These are phyloP conservation scores for Penicillium roqueforti DNA, from an alignment of 495 filamentous ascomycete genomes.

Conservation along the genomic window DNA sequence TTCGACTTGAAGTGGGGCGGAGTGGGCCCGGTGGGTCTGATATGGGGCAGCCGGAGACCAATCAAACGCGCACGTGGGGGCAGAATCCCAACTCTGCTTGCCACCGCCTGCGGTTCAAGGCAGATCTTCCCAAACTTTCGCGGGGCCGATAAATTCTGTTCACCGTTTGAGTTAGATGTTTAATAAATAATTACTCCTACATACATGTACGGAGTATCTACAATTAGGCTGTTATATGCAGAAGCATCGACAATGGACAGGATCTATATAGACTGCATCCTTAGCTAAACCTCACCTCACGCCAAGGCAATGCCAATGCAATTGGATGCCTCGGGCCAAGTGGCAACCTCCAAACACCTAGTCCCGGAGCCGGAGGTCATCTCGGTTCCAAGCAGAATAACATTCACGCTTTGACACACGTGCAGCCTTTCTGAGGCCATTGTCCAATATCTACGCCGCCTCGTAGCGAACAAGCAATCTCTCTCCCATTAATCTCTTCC, in stretches of 20 bases:
- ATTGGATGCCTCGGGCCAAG: not conserved
- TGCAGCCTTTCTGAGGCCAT: not conserved
- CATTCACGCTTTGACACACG: slow-evolving; percentile 2
- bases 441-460: not conserved
- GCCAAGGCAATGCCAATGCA: not conserved
- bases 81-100: slow-evolving; percentile 14
- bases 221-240: too few species aligned
- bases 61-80: slow-evolving; percentile 24
- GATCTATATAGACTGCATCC: not conserved
- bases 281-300: not conserved
- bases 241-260: too few species aligned
- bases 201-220: too few species aligned
- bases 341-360: not conserved
- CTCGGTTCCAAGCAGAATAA: not conserved
- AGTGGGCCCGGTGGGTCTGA: not conserved
- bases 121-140: slow-evolving; percentile 7
- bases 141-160: not conserved
- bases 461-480: not conserved
- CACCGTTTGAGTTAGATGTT: not conserved
- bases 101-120: slow-evolving; percentile 4
- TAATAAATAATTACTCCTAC: not conserved
- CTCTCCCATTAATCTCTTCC: not conserved
- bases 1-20: not conserved
- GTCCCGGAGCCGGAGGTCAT: not conserved
- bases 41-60: slow-evolving; percentile 12